A percentile compares a stretch with the other conserved stretches of the same genome.
Evolutionary conservation across 2,329 filamentous ascomycete genomes (phyloP).

Genomic region (Diplodia sapinea): DNA sequence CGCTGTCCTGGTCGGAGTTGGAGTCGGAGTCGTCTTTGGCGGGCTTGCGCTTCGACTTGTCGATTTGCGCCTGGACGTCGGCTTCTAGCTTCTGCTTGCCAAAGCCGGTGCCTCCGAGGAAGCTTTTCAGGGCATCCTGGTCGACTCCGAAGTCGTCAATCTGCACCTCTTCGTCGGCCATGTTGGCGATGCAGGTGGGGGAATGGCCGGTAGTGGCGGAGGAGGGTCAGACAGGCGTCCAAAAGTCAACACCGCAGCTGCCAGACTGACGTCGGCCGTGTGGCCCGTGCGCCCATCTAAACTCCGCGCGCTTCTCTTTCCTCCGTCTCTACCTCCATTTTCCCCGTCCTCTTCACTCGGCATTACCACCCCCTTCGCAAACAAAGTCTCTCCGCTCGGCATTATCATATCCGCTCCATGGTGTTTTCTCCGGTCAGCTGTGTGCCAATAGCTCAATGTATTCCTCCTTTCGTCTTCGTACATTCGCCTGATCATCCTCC

Average conservation of each 20-base stretch:
- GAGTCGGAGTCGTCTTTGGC: conserved; percentile 35
- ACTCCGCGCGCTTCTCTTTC: not conserved
- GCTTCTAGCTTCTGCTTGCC: conserved; percentile 78
- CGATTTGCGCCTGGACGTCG: conserved; percentile 80
- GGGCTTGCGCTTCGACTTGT: conserved; percentile 70
- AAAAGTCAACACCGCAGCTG: conserved; percentile 16
- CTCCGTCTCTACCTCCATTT: not conserved
- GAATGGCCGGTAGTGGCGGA: not conserved
- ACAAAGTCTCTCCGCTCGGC: not conserved
- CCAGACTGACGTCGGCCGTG: conserved; percentile 7
- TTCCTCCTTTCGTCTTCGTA: not conserved
- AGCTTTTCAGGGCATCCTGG: conserved; percentile 75
- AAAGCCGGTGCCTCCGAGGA: conserved; percentile 76
- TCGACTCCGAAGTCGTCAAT: conserved; percentile 35
- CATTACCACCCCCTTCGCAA: not conserved
- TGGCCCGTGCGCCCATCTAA: not conserved
- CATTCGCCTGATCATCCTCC: not conserved
- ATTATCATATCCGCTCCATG: not conserved
- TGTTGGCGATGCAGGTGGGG: not conserved
- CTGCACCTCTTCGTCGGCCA: conserved; percentile 25
- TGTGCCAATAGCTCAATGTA: not conserved
- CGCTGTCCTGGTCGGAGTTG: conserved; percentile 42
- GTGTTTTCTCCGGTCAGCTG: not conserved
- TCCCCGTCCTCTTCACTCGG: not conserved
- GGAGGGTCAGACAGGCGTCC: not conserved